Base-by-base conservation (phyloP, 805 yeast species). In the Candida hispaniensis region DNA sequence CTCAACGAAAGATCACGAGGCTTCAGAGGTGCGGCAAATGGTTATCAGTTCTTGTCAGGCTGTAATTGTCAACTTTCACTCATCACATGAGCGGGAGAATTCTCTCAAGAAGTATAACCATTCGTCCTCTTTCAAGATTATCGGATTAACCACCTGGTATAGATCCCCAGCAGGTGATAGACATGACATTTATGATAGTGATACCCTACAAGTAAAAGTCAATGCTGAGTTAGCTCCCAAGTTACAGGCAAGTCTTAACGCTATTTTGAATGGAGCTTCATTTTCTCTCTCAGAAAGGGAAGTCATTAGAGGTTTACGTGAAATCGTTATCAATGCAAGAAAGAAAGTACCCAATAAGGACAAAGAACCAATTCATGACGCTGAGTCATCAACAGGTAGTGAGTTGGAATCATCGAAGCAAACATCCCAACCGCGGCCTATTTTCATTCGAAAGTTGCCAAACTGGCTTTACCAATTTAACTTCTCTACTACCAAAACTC, bases 31-130 rank as follows among this genome's bases (percentile, higher is more conserved):
- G 7, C 40, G 45, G 14, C 38, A 54, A 17, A 53, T 60, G 51
- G 55, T 60, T 16, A 52, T 58, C 12, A 41, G 54, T 5, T 45
- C 52, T 3, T 51, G 59, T 18, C 46, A 55, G 4, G 50, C 54
- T 25, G 41, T 60, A 7, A 39, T 45, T 16, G 50, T 59, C 23
- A 49, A 50, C 27, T 18, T 56, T 15, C 49, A 45, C 18, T 44
- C 62, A n/a, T 23, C 28, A 4, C 36, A 32, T n/a, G n/a, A n/a
- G n/a, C n/a, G n/a, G n/a, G 36, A 30, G 20, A 33, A 33, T n/a
- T 18, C 20, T 15, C 23, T 33, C 16, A 41, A 45, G 6, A 46
- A 43, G 18, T 54, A 54, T 39, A 47, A 27, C 9, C 41, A 46
- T 4, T 41, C 40, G 16, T 29, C 47, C n/a, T 42, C 52, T 0